Evolutionary conservation across 2,329 filamentous ascomycete genomes (phyloP).

Genomic region (Plectosphaerella plurivora): DNA sequence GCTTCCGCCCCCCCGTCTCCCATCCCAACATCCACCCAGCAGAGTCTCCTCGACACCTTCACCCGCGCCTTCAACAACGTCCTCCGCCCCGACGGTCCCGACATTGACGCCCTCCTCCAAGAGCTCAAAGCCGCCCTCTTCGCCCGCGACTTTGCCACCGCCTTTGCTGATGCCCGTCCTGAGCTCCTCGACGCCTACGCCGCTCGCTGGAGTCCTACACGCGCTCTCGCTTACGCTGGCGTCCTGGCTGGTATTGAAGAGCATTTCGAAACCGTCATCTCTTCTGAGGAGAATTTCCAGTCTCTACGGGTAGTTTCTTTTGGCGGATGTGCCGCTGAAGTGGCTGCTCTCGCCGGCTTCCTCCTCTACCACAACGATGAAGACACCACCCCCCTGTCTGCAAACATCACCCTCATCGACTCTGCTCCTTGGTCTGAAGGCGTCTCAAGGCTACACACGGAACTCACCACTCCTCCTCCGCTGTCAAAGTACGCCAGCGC

Average conservation of each 20-base stretch:
- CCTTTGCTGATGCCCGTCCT: constrained; percentile 56
- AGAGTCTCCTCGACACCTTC: constrained; percentile 71
- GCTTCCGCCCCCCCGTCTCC: not conserved
- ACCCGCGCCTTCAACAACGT: constrained; percentile 54
- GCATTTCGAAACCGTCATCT: constrained; percentile 24
- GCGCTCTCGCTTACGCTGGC: constrained; percentile 74
- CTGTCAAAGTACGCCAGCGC: constrained; percentile 50
- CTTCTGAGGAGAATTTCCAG: constrained; percentile 1
- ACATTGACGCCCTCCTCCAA: constrained; percentile 60
- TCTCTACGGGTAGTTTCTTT: constrained; percentile 40
- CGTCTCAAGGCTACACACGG: constrained; percentile 50
- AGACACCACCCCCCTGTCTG: constrained; percentile 12
- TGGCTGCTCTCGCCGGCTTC: constrained; percentile 48
- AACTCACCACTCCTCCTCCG: constrained; percentile 47
- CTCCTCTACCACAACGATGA: constrained; percentile 19
- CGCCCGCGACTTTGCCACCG: constrained; percentile 74
- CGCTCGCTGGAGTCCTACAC: constrained; percentile 82
- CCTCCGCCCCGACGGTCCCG: constrained; percentile 31
- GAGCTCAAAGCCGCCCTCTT: constrained; percentile 83
- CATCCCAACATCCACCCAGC: constrained; percentile 39
- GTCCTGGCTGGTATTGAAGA: constrained; percentile 38
- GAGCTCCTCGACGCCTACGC: constrained; percentile 79
- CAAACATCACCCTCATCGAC: constrained; percentile 66
- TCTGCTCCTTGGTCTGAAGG: constrained; percentile 72
- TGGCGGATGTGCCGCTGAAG: constrained; percentile 58